Conservation (phyloP, 306 rosid species). For the Luffa acutangula region DNA sequence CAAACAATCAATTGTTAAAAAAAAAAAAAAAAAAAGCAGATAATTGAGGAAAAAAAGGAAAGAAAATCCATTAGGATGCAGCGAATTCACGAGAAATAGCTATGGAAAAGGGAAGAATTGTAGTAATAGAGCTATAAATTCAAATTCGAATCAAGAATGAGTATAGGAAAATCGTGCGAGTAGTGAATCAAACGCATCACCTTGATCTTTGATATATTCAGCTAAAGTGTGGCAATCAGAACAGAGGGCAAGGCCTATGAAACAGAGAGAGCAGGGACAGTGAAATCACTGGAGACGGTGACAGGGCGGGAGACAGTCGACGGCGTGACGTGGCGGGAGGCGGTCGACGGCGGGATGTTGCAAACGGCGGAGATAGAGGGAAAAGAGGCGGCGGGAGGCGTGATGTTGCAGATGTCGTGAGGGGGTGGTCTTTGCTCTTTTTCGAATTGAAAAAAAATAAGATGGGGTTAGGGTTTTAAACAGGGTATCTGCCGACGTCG, state of each 20-base stretch:
- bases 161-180: not conserved
- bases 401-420: too few species aligned
- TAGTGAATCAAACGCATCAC: conserved; percentile 11
- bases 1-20: not conserved
- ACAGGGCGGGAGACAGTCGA: too few species aligned
- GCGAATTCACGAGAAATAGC: not conserved
- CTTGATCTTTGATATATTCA: conserved; percentile 86
- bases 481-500: too few species aligned
- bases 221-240: conserved; percentile 77
- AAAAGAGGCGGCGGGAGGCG: too few species aligned
- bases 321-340: too few species aligned
- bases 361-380: too few species aligned
- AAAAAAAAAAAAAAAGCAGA: not conserved
- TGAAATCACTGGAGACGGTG: too few species aligned
- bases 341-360: too few species aligned
- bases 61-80: not conserved
- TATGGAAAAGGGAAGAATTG: not conserved
- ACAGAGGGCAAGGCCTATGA: conserved; percentile 79
- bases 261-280: conserved; percentile 11
- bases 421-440: too few species aligned
- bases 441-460: too few species aligned
- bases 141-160: not conserved
- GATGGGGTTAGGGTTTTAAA: too few species aligned
- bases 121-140: not conserved
- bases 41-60: not conserved